Evolutionary conservation across 1,284 basidiomycete genomes (phyloP).

Genomic region (Schizopora paradoxa): DNA sequence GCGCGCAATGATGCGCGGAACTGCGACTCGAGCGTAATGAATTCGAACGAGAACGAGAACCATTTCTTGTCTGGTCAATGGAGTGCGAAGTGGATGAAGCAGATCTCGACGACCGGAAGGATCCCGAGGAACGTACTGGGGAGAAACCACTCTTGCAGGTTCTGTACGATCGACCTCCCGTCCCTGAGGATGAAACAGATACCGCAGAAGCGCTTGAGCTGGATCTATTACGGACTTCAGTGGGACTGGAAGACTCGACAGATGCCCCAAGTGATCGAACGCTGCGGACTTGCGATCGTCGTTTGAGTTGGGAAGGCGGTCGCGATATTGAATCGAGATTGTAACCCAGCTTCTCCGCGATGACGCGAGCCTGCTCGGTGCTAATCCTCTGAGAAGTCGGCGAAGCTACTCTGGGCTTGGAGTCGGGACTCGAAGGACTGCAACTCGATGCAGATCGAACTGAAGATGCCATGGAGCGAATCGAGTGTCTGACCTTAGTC

Average conservation of each 20-base stretch:
- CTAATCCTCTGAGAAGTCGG: conserved; percentile 5
- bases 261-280: not conserved
- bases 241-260: not conserved
- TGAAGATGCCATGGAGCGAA: conserved; percentile 1
- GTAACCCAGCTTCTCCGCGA: conserved; percentile 1
- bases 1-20: no score
- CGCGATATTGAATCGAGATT: not conserved
- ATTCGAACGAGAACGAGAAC: no score
- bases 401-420: conserved; percentile 1
- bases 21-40: no score
- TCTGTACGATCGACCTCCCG: not conserved
- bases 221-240: conserved; percentile 4
- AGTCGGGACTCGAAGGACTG: not conserved
- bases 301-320: not conserved
- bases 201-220: conserved; percentile 3
- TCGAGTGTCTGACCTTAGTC: conserved; percentile 6
- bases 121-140: conserved; percentile 10
- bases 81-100: not conserved
- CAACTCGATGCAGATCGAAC: conserved; percentile 2
- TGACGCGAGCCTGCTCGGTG: conserved; percentile 6
- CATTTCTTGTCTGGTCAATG: no score
- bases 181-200: not conserved
- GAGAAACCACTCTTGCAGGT: conserved; percentile 13
- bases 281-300: not conserved
- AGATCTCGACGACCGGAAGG: conserved; percentile 1